Evolutionary conservation across 2,329 filamentous ascomycete species (phyloP), one percentile per base, ranked within the genome.

Genomic region (Aspergillus quadricinctus): DNA sequence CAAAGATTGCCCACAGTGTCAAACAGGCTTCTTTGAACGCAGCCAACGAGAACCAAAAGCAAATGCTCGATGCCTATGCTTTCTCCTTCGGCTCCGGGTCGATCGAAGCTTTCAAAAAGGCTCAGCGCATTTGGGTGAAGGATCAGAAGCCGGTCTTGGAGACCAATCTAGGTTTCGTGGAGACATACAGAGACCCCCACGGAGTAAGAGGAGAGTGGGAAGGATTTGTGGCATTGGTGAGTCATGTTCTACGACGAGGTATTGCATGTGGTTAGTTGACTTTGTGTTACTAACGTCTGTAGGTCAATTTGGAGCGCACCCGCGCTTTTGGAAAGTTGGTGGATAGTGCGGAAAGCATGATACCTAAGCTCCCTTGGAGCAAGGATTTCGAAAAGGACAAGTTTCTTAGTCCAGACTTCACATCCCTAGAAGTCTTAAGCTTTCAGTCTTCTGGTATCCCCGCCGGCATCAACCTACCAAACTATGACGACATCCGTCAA

Each of bases 351-450:
- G 88, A 92, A 10, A 79, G 80, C 48, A 87, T 96, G 70, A 97
- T 99, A 52, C 90, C 92, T 6, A 85, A 95, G 60, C 79, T 99
- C 14, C 94, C 94, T 0, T 99, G 94, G 94, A 79, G 81, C 37
- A 83, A 84, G 49, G 89, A 90, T 0, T 99, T 97, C 63, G 94
- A 99, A 72, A 97, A 97, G 75, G 92, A 97, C 78, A 92, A 89
- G 68, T 99, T 99, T 75, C 77, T 96, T 37, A 93, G 90, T 52
- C 94, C 94, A 0, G 94, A 99, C 72, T 99, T 99, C 70, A 97
- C 94, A 0, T 94, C 89, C 9, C 81, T 97, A 1, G 94, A 99
- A 72, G 92, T 97, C 2, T 76, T 97, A 58, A 91, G 88, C 0
- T 97, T 97, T 65, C 82, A 83, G 23, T 82, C 83, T 8, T 83